Conservation (phyloP, 495 filamentous ascomycete species). For the Staphylotrichum longicolle region DNA sequence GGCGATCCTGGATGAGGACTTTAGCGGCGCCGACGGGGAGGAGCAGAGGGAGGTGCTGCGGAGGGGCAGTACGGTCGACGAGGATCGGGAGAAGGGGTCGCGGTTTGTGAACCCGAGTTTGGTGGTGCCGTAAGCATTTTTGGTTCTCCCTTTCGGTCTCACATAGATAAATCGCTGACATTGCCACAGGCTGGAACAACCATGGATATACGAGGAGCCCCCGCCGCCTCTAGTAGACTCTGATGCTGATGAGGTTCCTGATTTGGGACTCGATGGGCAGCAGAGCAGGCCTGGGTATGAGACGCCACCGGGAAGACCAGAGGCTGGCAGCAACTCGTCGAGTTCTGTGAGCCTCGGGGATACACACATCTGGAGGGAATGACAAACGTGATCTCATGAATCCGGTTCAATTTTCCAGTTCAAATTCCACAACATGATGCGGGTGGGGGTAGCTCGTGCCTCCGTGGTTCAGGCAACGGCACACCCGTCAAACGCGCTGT, state of each 20-base stretch:
- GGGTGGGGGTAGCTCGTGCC: no score
- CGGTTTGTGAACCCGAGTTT: slow-evolving; percentile 74
- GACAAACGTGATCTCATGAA: not conserved
- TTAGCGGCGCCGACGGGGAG: slow-evolving; percentile 31
- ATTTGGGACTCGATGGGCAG: not conserved
- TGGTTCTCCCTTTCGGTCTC: no score
- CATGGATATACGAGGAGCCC: slow-evolving; percentile 53
- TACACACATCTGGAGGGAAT: slow-evolving; percentile 54
- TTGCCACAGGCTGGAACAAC: slow-evolving; percentile 43
- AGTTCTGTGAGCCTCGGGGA: slow-evolving; percentile 56
- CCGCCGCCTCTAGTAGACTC: slow-evolving; percentile 35
- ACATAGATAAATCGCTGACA: not conserved
- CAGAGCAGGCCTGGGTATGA: not conserved
- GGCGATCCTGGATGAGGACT: slow-evolving; percentile 40
- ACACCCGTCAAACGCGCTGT: no score
- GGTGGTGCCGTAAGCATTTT: slow-evolving; percentile 56
- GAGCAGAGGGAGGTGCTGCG: slow-evolving; percentile 35
- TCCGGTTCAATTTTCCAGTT: no score
- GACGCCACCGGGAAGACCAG: not conserved
- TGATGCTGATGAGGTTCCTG: not conserved
- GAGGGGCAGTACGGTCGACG: slow-evolving; percentile 58
- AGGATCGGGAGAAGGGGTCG: slow-evolving; percentile 61
- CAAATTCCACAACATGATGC: no score
- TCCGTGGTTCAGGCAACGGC: no score
- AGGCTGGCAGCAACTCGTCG: slow-evolving; percentile 25